Evolutionary conservation across 2,329 filamentous ascomycete genomes (phyloP), one percentile per base, ranked within the genome.

Genomic region (Cladobotryum mycophilum): DNA sequence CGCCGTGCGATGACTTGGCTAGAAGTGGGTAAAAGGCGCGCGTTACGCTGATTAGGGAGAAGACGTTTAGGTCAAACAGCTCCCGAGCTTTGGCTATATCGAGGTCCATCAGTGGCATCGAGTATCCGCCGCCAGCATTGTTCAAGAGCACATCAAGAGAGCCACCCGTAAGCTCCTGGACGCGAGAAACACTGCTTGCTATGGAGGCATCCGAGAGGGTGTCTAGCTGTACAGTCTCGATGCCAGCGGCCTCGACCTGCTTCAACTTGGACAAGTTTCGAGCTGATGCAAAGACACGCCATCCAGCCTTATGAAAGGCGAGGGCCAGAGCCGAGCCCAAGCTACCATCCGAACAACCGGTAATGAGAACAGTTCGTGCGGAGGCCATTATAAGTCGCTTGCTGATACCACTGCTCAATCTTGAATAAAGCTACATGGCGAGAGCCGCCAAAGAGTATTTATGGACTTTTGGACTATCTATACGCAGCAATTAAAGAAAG

Each of bases 331-430:
- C 58, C 1, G 59, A 58, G 2, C 67, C 67, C 1, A 69, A 54
- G 20, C 64, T 60, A 8, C 63, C 64, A 11, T 65, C 62, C 1
- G 64, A 67, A 53, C 67, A 69, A 49, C 67, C 66, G 1, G 67
- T 67, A n/a, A 70, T 56, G 4, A 69, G 53, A 13, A 68, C 59
- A 1, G 60, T 64, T 22, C 42, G 42, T 36, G 33, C 45, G 17
- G 48, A 17, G n/a, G 41, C 41, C 47, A 49, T 49, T 38, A 17
- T 25, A 35, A 34, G 14, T 0, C 36, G 6, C 1, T 43, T 20
- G 20, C 20, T 20, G 1, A 13, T 42, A 45, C 25, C 9, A 8
- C 25, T 30, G 8, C 6, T n/a, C n/a, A n/a, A 11, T 30, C 2
- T 30, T 11, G 25, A 30, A 30, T 30, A 30, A 30, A 11, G 25